Base-by-base conservation (phyloP, 2,329 filamentous ascomycete genomes). In the Didymella sp. region DNA sequence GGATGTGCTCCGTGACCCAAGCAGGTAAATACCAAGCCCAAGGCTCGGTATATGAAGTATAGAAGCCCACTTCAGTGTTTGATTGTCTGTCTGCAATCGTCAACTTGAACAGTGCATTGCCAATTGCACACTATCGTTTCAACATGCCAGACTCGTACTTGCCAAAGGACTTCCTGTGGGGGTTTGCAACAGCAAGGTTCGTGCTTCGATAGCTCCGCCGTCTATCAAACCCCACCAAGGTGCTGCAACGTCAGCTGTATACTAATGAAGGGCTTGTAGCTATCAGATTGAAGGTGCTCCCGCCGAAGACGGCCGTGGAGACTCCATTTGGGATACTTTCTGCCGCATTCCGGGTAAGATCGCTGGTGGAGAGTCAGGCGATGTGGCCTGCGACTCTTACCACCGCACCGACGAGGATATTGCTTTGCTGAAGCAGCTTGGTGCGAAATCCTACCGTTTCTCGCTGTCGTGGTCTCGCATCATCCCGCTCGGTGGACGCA, bases 251-350 rank as follows among this genome's bases (percentile, higher is more conserved):
- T 42, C 50, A 50, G 40, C 41, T 55, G 42, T 51, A 51, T 64
- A 58, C 70, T 72, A 57, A 73, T 57, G 31, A 51, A 59, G 53
- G 41, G 57, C 45, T n/a, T 42, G 35, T 72, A 95, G 91, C 73
- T 96, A 95, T 80, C 91, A 96, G 76, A 90, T 96, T 67, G 92
- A 96, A 80, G 92, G 92, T 56, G 87, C 87, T 44, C 81, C 84
- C 35, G 81, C 89, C 44, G 85, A 88, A 71, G 91, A 94, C 73
- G 92, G 91, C 63, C 89, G 91, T 62, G 89, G 85, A 21, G 87
- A 90, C 51, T 91, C 89, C 60, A 95, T 96, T 76, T 96, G 92
- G 92, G 92, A 96, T 78, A 88, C 85, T n/a, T 96, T 96, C 80
- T 93, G 89, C 78, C 85, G 85, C 61, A 88, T 86, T 51, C 87